These are phyloP conservation scores for Penicillium salamii DNA, from an alignment of 495 filamentous ascomycete species.

Conservation along the genomic window DNA sequence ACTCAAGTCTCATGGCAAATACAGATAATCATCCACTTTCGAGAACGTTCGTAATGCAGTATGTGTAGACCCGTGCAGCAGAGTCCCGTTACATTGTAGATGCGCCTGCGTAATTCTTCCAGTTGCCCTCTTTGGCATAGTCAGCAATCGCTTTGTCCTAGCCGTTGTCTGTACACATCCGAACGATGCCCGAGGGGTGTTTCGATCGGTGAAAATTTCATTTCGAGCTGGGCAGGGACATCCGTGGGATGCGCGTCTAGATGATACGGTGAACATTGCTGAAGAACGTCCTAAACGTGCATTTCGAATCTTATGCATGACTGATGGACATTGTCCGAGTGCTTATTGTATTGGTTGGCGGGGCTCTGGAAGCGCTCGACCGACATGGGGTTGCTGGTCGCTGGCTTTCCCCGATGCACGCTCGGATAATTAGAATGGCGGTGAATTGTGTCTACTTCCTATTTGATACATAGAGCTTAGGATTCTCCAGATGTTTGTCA, in stretches of 20 bases:
- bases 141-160: conserved; percentile 4
- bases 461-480: not conserved
- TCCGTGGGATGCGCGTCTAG: conserved; percentile 3
- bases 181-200: not conserved
- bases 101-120: conserved; percentile 14
- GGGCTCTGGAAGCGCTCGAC: not conserved
- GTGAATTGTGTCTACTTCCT: conserved; percentile 8
- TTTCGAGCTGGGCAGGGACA: conserved; percentile 2
- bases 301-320: not conserved
- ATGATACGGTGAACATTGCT: not conserved
- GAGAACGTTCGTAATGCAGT: conserved; percentile 7
- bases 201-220: conserved; percentile 1
- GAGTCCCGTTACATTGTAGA: conserved; percentile 7
- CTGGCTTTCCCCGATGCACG: conserved; percentile 3
- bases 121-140: not conserved
- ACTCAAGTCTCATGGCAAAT: not conserved
- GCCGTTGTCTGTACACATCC: conserved; percentile 1
- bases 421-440: conserved; percentile 5
- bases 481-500: not conserved
- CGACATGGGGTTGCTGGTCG: not conserved
- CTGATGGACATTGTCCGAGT: conserved; percentile 2
- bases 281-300: not conserved
- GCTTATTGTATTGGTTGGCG: not conserved
- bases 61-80: conserved; percentile 12
- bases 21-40: conserved; percentile 1